Percentiles rank a stretch among this genome's conserved stretches.
These are phyloP conservation scores for Cutaneotrichosporon sp. DNA, from an alignment of 1,284 basidiomycete species.

Conservation along the genomic window DNA sequence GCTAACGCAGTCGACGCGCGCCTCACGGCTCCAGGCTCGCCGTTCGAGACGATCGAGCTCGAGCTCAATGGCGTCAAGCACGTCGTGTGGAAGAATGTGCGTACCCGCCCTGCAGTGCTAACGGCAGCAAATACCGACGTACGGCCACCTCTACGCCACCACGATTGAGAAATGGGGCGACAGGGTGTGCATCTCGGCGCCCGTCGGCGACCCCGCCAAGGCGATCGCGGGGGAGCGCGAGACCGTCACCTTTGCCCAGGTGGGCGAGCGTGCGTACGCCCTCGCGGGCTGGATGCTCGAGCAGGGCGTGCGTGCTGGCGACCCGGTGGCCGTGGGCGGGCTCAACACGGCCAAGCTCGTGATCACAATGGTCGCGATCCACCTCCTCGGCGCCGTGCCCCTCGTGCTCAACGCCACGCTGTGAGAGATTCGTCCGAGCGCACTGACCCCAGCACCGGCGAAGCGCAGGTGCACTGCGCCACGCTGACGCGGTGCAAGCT, in stretches of 20 bases:
- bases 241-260: slow-evolving; percentile 32
- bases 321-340: slow-evolving; percentile 42
- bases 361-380: slow-evolving; percentile 36
- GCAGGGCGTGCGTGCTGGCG: slow-evolving; percentile 34
- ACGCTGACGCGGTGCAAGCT: slow-evolving; percentile 31
- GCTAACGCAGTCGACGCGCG: not conserved
- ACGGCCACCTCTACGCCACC: not conserved
- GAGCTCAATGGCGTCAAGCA: slow-evolving; percentile 30
- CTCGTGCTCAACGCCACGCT: slow-evolving; percentile 35
- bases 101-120: slow-evolving; percentile 1
- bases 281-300: slow-evolving; percentile 38
- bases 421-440: not conserved
- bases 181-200: not conserved
- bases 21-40: slow-evolving; percentile 22
- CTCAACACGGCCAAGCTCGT: slow-evolving; percentile 43
- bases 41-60: slow-evolving; percentile 42
- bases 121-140: slow-evolving; percentile 4
- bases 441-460: not conserved
- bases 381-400: slow-evolving; percentile 40
- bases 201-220: not conserved
- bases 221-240: slow-evolving; percentile 14
- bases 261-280: slow-evolving; percentile 27
- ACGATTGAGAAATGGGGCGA: not conserved
- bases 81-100: slow-evolving; percentile 44
- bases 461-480: slow-evolving; percentile 34